Conservation (phyloP, 2,329 filamentous ascomycete species). For the Aureobasidium subglaciale region DNA sequence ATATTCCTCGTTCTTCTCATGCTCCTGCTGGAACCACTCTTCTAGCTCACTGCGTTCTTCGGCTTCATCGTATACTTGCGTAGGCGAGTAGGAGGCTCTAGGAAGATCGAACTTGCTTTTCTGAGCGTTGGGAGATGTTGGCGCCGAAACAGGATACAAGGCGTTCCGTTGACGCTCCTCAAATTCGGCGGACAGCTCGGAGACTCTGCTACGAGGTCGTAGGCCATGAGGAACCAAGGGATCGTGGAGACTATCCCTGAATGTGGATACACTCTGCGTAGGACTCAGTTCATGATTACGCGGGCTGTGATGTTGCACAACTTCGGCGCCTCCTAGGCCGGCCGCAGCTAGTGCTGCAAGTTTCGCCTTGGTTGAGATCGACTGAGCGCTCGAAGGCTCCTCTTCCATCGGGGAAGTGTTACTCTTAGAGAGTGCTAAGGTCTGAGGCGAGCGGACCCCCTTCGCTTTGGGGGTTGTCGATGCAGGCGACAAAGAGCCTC, state of each 20-base stretch:
- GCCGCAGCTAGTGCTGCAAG: slow-evolving; percentile 32
- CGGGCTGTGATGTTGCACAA: slow-evolving; percentile 2
- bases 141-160: not conserved
- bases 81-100: not conserved
- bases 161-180: slow-evolving; percentile 4
- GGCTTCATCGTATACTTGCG: slow-evolving; percentile 23
- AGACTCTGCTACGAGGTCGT: slow-evolving; percentile 25
- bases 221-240: slow-evolving; percentile 28
- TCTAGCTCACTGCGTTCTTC: slow-evolving; percentile 33
- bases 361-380: slow-evolving; percentile 34
- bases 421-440: slow-evolving; percentile 60
- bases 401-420: slow-evolving; percentile 48
- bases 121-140: not conserved
- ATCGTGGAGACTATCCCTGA: slow-evolving; percentile 49
- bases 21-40: slow-evolving; percentile 45
- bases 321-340: slow-evolving; percentile 30
- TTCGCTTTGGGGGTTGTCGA: slow-evolving; percentile 50
- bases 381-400: slow-evolving; percentile 32
- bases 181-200: slow-evolving; percentile 14
- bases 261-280: slow-evolving; percentile 87
- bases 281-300: slow-evolving; percentile 59
- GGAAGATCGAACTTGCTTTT: slow-evolving; percentile 21
- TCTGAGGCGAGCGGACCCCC: slow-evolving; percentile 44
- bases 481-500: slow-evolving; percentile 49
- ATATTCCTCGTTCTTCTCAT: slow-evolving; percentile 54